Base-by-base conservation (phyloP, 805 yeast genomes). In the Diddensiella transvaalensis region DNA sequence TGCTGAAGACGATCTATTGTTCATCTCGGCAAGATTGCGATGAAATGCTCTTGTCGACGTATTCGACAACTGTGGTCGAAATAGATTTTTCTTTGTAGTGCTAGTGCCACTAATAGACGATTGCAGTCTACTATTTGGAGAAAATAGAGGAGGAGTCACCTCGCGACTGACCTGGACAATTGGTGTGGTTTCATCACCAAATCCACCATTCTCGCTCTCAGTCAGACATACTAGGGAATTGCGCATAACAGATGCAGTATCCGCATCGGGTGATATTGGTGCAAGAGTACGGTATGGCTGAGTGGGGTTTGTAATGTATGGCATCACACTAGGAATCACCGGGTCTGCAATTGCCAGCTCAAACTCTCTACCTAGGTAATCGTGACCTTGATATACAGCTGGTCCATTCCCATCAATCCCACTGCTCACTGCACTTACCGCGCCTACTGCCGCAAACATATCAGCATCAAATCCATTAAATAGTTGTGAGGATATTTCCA, bases 21-120 rank as follows among this genome's bases (percentile, higher is more conserved):
- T 23, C 11, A 23, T 8, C 33, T 17, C n/a, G 17, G 32, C 33
- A 6, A 40, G 17, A 10, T 17, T 26, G 8, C n/a, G 15, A 8
- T 26, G 32, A 33, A 40, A 23, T 23, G 33, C 43, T 17, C 43
- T 6, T 5, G 30, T 40, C 18, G 43, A 40, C n/a, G 33, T 40
- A 23, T 40, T 40, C 4, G 43, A 40, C 32, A 40, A 23, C 33
- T 40, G 43, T 23, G 22, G 43, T 4, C 43, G 30, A 23, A 22
- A 40, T 19, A 33, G 43, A 22, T 40, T 40, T 38, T 38, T 38
- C n/a, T 40, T 24, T 6, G 15, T 40, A 6, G 30, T 6, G 6
- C 32, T 24, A 8, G 38, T 15, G 17, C 38, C 38, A 8, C 21
- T 8, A 6, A 17, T 17, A 6, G 38, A 8, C 8, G 21, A 6